Evolutionary conservation across 495 filamentous ascomycete species (phyloP), one percentile per base, ranked within the genome.

Genomic region (Neurospora pannonica): DNA sequence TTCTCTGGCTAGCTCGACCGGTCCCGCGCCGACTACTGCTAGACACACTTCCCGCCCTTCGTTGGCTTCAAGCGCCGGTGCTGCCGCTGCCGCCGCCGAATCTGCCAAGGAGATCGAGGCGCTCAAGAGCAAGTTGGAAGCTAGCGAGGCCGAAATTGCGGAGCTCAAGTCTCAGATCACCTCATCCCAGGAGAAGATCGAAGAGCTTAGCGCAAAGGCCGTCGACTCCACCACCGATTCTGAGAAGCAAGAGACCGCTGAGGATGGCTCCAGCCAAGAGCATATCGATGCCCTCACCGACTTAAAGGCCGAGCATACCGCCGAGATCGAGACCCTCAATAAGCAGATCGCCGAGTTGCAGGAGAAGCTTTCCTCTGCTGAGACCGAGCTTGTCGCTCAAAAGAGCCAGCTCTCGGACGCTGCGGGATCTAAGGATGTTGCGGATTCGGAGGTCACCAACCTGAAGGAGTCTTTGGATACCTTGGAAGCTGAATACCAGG

Each of bases 71-170:
- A 81, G 81, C 8, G 79, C 80, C 70, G 74, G 74, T 46, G 72
- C 81, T 21, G 78, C 81, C 40, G 78, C 85, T 8, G 74, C 78
- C 4, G 76, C 81, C 17, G 76, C 77, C 48, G 79, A 79, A n/a
- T 79, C 84, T 7, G 76, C 84, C 43, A 88, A 86, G 76, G 86
- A 87, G 71, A 77, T 86, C 8, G 87, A 87, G 7, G 85, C 86
- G 36, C 78, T 89, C 38, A 89, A 87, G 77, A 76, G 80, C 11
- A 87, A 88, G 78, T 81, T 88, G 72, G 76, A 76, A 37, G 76
- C 80, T 36, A 83, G 80, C 69, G 83, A 87, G 77, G 74, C 83
- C 10, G 87, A 88, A 75, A 83, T 88, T 8, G 81, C 83, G 0
- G 85, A 87, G 36, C 83, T 87, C 43, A 83, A 87, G 75, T 78